Evolutionary conservation across 2,329 filamentous ascomycete species (phyloP).

Genomic region (Botrytis tulipae): DNA sequence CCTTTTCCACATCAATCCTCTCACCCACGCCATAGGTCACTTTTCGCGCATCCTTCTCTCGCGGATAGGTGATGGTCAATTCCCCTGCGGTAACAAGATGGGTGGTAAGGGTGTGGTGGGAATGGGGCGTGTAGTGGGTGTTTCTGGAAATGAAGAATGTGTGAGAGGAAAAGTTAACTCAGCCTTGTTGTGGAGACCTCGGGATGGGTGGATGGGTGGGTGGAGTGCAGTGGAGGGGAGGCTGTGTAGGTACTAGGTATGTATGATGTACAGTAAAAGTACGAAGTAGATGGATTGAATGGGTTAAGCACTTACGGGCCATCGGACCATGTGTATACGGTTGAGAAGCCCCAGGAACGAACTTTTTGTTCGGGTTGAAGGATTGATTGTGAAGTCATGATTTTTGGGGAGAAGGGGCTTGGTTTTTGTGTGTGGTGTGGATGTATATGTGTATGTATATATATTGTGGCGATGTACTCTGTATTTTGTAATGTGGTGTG

Average conservation of each 20-base stretch:
- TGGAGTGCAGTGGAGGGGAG: not conserved
- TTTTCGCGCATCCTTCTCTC: slow-evolving; percentile 54
- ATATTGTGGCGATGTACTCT: not conserved
- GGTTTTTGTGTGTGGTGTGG: not conserved
- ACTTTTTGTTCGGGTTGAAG: slow-evolving; percentile 59
- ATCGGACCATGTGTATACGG: slow-evolving; percentile 73
- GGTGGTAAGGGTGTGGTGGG: slow-evolving; percentile 62
- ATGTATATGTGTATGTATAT: not conserved
- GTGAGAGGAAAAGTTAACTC: slow-evolving; percentile 5
- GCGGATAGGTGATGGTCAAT: slow-evolving; percentile 65
- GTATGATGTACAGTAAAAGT: not conserved
- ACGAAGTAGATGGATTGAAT: no score
- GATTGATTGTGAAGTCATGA: slow-evolving; percentile 40
- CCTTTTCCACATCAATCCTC: slow-evolving; percentile 64
- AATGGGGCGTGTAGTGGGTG: slow-evolving; percentile 66
- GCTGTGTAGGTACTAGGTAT: not conserved
- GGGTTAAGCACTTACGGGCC: slow-evolving; percentile 54
- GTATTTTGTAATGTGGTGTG: not conserved
- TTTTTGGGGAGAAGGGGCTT: not conserved
- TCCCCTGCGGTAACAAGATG: slow-evolving; percentile 66
- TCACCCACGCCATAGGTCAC: slow-evolving; percentile 59
- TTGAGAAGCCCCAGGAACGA: slow-evolving; percentile 64
- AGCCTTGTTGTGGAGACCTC: slow-evolving; percentile 17
- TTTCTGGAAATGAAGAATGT: slow-evolving; percentile 48
- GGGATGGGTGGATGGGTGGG: no score